Evolutionary conservation across 768 basidiomycete genomes (phyloP), one percentile per base, ranked within the genome.

Genomic region (Tricholoma flavovirens): DNA sequence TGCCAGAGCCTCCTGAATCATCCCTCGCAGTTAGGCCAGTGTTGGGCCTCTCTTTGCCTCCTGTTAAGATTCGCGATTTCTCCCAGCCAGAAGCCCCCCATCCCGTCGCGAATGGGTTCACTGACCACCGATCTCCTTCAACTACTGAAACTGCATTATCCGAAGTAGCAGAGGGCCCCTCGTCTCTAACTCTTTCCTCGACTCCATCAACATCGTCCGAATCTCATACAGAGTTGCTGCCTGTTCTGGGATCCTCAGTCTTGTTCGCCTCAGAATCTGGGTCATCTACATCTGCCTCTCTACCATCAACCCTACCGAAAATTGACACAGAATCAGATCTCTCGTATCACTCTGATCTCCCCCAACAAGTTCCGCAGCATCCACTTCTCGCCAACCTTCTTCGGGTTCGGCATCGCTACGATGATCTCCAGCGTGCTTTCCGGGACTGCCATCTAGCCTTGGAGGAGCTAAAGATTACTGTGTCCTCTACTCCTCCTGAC

Each of bases 371-470:
- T 49, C 33, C 50, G 8, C 57, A 49, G 8, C 73, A 71, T 53
- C 70, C 70, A 2, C 73, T 87, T 9, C 70, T 88, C 5, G 64
- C 68, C 0, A 75, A 77, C 10, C 75, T 89, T 0, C 63, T 59
- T 0, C 61, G 66, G 17, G 75, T 78, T 12, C 75, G 71, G 54
- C 71, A 75, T 22, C 54, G 54, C 19, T 55, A 55, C 24, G 54
- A 55, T 36, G 66, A 73, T 14, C 67, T 89, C 1, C 86, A 86
- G 61, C 77, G 75, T 1, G 74, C 81, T 0, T 87, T 90, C 68
- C 78, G 83, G 2, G 85, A 86, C 62, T 90, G 90, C 59, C 83
- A 88, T 59, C 65, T 83, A 9, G 80, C 86, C 2, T 74, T 92
- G 30, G 81, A 83, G 59, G 75, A 79, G 2, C 75, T 91, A 49